Percentiles rank a stretch among this genome's conserved stretches.
Conservation (phyloP, 83 land plant genomes). For the Larix sibirica region DNA sequence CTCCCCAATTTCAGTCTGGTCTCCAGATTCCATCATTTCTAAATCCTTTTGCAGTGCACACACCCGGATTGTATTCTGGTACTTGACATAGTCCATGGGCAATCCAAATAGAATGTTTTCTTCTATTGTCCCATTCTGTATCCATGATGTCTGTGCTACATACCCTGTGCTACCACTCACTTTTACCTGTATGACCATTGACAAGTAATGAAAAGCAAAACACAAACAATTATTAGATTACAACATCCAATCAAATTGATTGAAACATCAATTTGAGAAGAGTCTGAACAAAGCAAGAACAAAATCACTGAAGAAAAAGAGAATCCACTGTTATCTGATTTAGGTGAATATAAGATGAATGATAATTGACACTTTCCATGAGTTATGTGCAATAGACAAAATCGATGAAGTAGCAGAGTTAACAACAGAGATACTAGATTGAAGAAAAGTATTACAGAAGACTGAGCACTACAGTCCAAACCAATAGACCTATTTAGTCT, state of each 20-base stretch:
- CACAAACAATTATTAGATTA: too few species aligned
- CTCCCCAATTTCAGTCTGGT: slow-evolving; percentile 99
- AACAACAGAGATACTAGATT: neutral
- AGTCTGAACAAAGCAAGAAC: neutral
- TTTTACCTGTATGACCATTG: slow-evolving; percentile 52
- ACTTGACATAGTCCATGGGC: slow-evolving; percentile 66
- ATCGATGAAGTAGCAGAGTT: neutral
- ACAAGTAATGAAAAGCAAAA: slow-evolving; percentile 4
- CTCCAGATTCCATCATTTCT: slow-evolving; percentile 92
- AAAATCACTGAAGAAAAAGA: neutral
- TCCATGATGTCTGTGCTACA: slow-evolving; percentile 97
- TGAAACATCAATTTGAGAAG: neutral
- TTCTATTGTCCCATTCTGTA: slow-evolving; percentile 95
- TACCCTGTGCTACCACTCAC: slow-evolving; percentile 86
- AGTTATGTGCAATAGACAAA: too few species aligned
- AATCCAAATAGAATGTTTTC: slow-evolving; percentile 90
- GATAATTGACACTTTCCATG: too few species aligned
- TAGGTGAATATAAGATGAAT: too few species aligned
- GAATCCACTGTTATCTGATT: too few species aligned
- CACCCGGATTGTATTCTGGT: slow-evolving; percentile 66
- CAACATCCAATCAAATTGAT: neutral
- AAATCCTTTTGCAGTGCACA: slow-evolving; percentile 87
- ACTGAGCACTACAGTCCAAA: too few species aligned
- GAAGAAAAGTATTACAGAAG: too few species aligned
- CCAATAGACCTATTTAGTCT: too few species aligned